phyloP scores from a whole-genome alignment of 2,329 filamentous ascomycete species.

The Clonostachys rhizophaga region DNA sequence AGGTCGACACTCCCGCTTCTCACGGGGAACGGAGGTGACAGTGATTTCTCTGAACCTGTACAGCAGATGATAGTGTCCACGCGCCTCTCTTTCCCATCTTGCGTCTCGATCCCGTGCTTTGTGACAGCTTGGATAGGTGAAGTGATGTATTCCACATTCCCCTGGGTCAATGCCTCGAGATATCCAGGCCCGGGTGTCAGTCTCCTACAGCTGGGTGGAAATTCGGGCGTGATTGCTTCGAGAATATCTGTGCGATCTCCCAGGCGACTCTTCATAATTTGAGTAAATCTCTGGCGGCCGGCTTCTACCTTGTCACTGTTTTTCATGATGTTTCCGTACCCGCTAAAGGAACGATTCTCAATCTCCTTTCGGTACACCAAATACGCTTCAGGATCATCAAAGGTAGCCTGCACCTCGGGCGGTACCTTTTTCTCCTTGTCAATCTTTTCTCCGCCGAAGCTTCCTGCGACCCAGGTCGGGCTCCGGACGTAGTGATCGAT shows the following conservation, averaged over 20 bases:
- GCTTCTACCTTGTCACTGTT: too few species aligned
- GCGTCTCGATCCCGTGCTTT: background rate
- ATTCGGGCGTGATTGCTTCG: background rate
- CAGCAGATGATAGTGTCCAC: slow-evolving; percentile 27
- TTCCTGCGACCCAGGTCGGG: slow-evolving; percentile 29
- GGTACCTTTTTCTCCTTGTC: slow-evolving; percentile 24
- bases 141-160: background rate
- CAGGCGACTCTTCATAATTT: too few species aligned
- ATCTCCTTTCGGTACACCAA: too few species aligned
- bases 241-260: background rate
- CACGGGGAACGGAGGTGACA: too few species aligned
- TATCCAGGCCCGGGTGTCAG: background rate
- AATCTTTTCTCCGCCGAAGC: too few species aligned
- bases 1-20: too few species aligned
- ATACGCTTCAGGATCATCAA: too few species aligned
- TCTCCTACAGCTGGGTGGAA: background rate
- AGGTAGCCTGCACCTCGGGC: too few species aligned
- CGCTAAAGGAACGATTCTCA: too few species aligned
- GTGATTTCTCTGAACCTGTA: too few species aligned
- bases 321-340: too few species aligned
- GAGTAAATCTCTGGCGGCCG: too few species aligned
- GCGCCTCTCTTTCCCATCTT: slow-evolving; percentile 26
- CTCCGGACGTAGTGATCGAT: slow-evolving; percentile 34
- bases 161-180: background rate
- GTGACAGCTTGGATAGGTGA: background rate